Base-by-base conservation (phyloP, 1,284 basidiomycete genomes). In the Marasmius tenuissimus region DNA sequence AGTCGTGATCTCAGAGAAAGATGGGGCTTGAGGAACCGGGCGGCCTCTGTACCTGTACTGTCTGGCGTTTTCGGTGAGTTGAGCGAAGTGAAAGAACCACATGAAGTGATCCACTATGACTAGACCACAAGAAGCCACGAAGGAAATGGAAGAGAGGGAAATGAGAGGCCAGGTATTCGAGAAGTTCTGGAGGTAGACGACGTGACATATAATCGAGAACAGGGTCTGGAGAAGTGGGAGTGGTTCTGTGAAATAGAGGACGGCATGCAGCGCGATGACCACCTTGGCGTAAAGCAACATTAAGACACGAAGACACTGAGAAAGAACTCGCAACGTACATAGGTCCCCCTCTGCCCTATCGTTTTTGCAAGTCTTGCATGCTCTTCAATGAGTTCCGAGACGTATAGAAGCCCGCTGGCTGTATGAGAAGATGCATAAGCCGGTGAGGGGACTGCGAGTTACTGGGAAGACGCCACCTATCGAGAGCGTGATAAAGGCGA, bases 301-400 rank as follows among this genome's bases (percentile, higher is more conserved):
- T 60, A 27, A 27, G 27, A 27, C 16, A n/a, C 20, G 34, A 22
- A 7, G 22, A 12, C 37, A 39, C 9, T 7, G 57, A 39, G 60
- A 53, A 37, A 57, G 12, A 39, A 49, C 40, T 55, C 33, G n/a
- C 57, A 16, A 84, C 93, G 69, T 72, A 96, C 96, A 75, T 95
- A 96, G 68, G 93, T 92, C 14, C 87, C 85, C 63, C 92, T 81
- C 73, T 92, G 88, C 1, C 96, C 96, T 20, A 94, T 72, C 1
- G 77, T 68, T 76, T 97, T 97, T 8, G 96, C 92, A 57, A 83
- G 70, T 50, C 85, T 85, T 12, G 94, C 89, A 74, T 97, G 90
- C 73, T 98, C 96, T 73, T 98, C 96, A 66, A 97, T 97, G 53
- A 97, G 76, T 74, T 98, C 96, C 2, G 96, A 96, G 35, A 97